These are phyloP conservation scores for Neurospora africana DNA, from an alignment of 495 filamentous ascomycete genomes.

Conservation along the genomic window DNA sequence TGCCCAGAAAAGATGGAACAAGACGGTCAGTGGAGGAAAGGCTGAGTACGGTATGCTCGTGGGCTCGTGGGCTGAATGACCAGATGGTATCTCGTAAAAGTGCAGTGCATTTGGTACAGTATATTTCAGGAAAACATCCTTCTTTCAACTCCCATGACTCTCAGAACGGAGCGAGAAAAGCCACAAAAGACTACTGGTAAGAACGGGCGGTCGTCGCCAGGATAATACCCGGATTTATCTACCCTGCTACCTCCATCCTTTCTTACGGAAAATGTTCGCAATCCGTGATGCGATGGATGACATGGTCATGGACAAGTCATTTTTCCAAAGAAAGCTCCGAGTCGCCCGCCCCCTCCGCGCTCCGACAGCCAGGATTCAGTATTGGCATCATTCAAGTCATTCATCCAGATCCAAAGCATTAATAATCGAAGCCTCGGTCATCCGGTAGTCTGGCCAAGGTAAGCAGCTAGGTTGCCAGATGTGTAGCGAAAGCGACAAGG, in stretches of 20 bases:
- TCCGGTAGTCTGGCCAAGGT: background rate
- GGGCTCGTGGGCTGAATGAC: background rate
- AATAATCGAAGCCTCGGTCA: background rate
- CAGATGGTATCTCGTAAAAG: background rate
- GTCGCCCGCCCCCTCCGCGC: background rate
- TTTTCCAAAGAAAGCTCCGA: background rate
- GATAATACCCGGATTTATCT: background rate
- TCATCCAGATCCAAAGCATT: too few species aligned
- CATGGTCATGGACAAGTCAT: background rate
- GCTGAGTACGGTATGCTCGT: background rate
- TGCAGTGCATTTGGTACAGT: background rate
- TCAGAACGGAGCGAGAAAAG: background rate
- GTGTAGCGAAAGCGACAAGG: background rate
- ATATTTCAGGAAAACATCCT: background rate
- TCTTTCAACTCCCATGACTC: background rate
- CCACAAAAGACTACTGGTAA: background rate
- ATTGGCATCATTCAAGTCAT: background rate
- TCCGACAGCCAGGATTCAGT: background rate
- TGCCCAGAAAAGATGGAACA: background rate
- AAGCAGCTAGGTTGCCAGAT: background rate
- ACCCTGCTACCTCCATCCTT: background rate
- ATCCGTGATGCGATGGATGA: background rate
- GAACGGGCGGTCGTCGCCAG: background rate
- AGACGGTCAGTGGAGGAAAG: background rate
- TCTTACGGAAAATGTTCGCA: background rate